Evolutionary conservation across 208 protist genomes (phyloP).

Genomic region (Porcisia deanei): DNA sequence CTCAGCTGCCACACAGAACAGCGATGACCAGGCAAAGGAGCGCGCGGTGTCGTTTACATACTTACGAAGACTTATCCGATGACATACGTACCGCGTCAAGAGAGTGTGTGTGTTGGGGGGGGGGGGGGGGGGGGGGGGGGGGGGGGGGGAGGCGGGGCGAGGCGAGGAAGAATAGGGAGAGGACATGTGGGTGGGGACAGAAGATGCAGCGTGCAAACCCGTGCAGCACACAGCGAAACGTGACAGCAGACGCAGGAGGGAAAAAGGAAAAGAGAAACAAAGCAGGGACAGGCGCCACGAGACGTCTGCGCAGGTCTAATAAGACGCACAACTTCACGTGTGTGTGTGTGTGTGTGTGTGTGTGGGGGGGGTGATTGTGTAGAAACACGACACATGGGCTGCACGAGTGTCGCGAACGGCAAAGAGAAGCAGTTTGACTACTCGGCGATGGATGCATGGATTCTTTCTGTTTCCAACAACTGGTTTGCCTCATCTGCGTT

Average conservation of each 20-base stretch:
- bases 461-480: no score
- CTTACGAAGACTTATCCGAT: no score
- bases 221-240: background rate
- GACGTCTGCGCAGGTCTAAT: background rate
- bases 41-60: no score
- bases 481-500: background rate
- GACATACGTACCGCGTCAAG: no score
- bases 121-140: background rate
- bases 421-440: no score
- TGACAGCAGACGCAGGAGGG: background rate
- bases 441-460: no score
- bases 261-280: conserved; percentile 8
- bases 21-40: no score
- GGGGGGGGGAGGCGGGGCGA: background rate
- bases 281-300: conserved; percentile 2
- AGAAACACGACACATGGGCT: no score
- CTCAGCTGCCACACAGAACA: no score
- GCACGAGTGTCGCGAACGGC: no score
- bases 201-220: background rate
- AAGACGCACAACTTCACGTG: background rate
- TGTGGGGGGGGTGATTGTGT: background rate
- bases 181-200: background rate
- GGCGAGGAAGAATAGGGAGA: background rate
- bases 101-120: no score
- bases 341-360: no score